phyloP scores from a whole-genome alignment of 495 filamentous ascomycete species.

The Staphylotrichum longicolle region DNA sequence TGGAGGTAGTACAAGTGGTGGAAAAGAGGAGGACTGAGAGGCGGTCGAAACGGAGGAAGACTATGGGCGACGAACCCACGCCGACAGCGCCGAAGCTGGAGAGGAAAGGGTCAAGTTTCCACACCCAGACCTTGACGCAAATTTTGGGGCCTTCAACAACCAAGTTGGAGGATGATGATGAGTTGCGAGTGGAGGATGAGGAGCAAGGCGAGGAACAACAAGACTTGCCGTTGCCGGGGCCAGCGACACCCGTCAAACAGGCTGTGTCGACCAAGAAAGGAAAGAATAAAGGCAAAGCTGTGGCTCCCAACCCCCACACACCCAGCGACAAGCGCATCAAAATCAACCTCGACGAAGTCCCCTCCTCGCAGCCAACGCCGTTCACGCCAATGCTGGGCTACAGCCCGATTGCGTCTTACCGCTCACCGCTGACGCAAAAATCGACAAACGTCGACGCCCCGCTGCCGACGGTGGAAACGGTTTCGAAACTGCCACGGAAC shows the following conservation, averaged over 20 bases:
- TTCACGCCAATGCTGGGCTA: slow-evolving; percentile 40
- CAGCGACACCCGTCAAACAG: background rate
- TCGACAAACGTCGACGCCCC: slow-evolving; percentile 38
- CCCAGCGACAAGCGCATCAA: slow-evolving; percentile 37
- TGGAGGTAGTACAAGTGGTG: slow-evolving; percentile 14
- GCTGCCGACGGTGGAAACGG: slow-evolving; percentile 29
- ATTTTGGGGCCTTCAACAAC: slow-evolving; percentile 28
- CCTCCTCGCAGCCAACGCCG: slow-evolving; percentile 39
- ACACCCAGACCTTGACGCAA: slow-evolving; percentile 49
- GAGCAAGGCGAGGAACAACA: slow-evolving; percentile 1
- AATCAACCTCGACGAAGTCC: slow-evolving; percentile 38
- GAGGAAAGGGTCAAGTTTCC: slow-evolving; percentile 33
- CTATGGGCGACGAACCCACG: slow-evolving; percentile 38
- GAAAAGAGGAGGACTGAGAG: background rate
- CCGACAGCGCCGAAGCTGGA: background rate
- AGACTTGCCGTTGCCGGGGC: slow-evolving; percentile 5
- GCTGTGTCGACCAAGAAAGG: background rate
- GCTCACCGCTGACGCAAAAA: slow-evolving; percentile 40
- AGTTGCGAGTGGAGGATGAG: slow-evolving; percentile 35
- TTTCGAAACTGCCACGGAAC: slow-evolving; percentile 31
- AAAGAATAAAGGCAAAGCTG: background rate
- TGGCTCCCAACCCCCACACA: slow-evolving; percentile 29
- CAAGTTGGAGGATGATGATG: slow-evolving; percentile 26
- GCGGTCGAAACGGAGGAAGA: slow-evolving; percentile 37
- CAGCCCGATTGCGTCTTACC: slow-evolving; percentile 20